These are phyloP conservation scores for Coemansia aciculifera DNA, from an alignment of 192 early-diverging fungal species.

Conservation along the genomic window DNA sequence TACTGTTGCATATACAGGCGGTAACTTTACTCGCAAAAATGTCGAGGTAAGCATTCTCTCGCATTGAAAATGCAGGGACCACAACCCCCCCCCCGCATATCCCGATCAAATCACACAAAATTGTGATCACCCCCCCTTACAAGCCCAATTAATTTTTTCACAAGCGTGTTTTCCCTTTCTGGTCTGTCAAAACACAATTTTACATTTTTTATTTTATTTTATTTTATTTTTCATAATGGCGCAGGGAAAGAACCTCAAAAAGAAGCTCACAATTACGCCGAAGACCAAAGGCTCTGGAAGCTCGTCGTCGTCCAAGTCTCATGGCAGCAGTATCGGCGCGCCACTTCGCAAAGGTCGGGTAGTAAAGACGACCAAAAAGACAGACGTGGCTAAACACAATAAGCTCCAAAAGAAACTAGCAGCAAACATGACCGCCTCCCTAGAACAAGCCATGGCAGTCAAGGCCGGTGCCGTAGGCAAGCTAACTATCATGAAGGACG, in stretches of 20 bases:
- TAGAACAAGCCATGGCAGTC: slow-evolving; percentile 62
- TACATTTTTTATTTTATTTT: not conserved
- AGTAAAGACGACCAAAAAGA: slow-evolving; percentile 46
- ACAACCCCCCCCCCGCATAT: not conserved
- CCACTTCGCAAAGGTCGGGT: slow-evolving; percentile 38
- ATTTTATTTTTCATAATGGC: slow-evolving; percentile 22
- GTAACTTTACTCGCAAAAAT: not conserved
- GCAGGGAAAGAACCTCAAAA: slow-evolving; percentile 42
- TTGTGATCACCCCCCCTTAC: not conserved
- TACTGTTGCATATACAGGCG: not conserved
- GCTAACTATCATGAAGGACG: slow-evolving; percentile 67
- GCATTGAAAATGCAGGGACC: not conserved
- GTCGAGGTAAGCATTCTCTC: not conserved
- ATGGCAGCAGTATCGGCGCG: not conserved
- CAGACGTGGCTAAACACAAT: slow-evolving; percentile 21
- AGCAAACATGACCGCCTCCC: slow-evolving; percentile 36
- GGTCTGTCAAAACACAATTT: not conserved
- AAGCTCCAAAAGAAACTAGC: slow-evolving; percentile 46
- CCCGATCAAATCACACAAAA: not conserved
- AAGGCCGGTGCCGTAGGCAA: slow-evolving; percentile 69
- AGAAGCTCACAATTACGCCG: slow-evolving; percentile 35
- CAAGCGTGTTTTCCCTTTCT: not conserved
- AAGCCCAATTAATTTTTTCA: not conserved
- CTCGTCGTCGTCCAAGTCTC: not conserved
- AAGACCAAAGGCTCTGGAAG: slow-evolving; percentile 13